Base-by-base conservation (phyloP, 2,329 filamentous ascomycete species). In the Fusarium longipes region DNA sequence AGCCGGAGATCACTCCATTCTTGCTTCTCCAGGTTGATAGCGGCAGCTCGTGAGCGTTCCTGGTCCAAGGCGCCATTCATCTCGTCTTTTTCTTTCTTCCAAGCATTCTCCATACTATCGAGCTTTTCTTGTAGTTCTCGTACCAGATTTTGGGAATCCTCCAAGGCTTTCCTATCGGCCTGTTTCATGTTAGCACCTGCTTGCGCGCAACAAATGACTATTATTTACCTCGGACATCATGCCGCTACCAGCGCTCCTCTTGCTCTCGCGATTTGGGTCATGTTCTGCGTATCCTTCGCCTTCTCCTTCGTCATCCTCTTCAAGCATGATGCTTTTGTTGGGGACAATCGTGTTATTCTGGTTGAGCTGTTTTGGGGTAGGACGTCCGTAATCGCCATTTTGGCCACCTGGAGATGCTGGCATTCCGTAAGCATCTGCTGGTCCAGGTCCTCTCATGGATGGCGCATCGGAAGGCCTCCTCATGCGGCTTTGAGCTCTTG, bases 241-340 rank as follows among this genome's bases (percentile, higher is more conserved):
- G 24, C 70, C 70, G 20, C 74, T 76, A 20, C 68, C 73, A 7
- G 69, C 75, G 52, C 73, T 78, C 35, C 73, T 72, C 44, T 79
- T 75, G 57, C 71, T 74, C 20, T 71, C 73, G 22, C 70, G 62
- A 20, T 72, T 79, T 24, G 71, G 72, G 33, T 61, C 66, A 29
- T 71, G 67, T 22, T 76, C 75, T 27, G 85, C 86, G 76, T 92
- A 92, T 4, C 87, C 84, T 44, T 73, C 85, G 48, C 83, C 83
- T 67, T 73, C 85, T 47, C 83, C 83, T 67, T 93, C 92, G 70
- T 97, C 93, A 68, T 97, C 94, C 76, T 98, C 96, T 77, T 99
- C 96, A 2, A 98, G 89, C 90, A 98, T 94, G 1, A 92, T 97
- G 74, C 95, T 97, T 81, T 98, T 99, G 76, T 97, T 98, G 1